These are phyloP conservation scores for Recurvomyces mirabilis DNA, from an alignment of 495 filamentous ascomycete species.

Conservation along the genomic window DNA sequence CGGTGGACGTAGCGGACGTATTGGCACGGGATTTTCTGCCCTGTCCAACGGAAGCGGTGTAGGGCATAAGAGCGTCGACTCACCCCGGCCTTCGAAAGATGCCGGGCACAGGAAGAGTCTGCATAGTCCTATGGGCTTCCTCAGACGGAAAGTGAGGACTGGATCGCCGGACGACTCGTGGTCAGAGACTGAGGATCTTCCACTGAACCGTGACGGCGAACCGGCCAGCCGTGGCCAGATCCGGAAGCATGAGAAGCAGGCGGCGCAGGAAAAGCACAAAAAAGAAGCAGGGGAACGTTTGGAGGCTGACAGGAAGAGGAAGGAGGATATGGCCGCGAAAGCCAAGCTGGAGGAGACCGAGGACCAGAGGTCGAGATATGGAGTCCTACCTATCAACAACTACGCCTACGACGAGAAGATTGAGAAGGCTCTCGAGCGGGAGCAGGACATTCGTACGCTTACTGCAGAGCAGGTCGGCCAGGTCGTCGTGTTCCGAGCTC, in stretches of 20 bases:
- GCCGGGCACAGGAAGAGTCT: slow-evolving; percentile 1
- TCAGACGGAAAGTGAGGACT: slow-evolving; percentile 10
- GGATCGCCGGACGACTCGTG: slow-evolving; percentile 11
- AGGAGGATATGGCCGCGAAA: slow-evolving; percentile 27
- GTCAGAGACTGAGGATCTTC: slow-evolving; percentile 18
- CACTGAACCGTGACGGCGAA: slow-evolving; percentile 32
- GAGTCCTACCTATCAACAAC: slow-evolving; percentile 29
- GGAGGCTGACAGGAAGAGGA: slow-evolving; percentile 23
- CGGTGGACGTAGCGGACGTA: neutral
- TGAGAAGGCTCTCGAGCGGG: slow-evolving; percentile 36
- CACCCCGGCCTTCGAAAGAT: slow-evolving; percentile 8
- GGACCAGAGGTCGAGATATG: slow-evolving; percentile 29
- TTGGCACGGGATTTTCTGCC: slow-evolving; percentile 3
- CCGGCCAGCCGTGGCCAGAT: slow-evolving; percentile 31
- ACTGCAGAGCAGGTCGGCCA: slow-evolving; percentile 46
- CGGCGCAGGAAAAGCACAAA: slow-evolving; percentile 23
- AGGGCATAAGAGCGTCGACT: slow-evolving; percentile 8
- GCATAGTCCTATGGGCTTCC: slow-evolving; percentile 12
- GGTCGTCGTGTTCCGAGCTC: slow-evolving; percentile 67
- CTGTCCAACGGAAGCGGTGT: slow-evolving; percentile 6
- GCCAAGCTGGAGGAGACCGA: slow-evolving; percentile 28
- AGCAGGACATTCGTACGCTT: slow-evolving; percentile 22
- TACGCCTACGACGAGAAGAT: slow-evolving; percentile 32
- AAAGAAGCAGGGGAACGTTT: slow-evolving; percentile 25
- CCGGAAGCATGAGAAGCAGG: slow-evolving; percentile 31